Percentiles rank a stretch among this genome's conserved stretches.
phyloP scores from a whole-genome alignment of 2,329 filamentous ascomycete genomes.

The Aspergillus aculeatus region DNA sequence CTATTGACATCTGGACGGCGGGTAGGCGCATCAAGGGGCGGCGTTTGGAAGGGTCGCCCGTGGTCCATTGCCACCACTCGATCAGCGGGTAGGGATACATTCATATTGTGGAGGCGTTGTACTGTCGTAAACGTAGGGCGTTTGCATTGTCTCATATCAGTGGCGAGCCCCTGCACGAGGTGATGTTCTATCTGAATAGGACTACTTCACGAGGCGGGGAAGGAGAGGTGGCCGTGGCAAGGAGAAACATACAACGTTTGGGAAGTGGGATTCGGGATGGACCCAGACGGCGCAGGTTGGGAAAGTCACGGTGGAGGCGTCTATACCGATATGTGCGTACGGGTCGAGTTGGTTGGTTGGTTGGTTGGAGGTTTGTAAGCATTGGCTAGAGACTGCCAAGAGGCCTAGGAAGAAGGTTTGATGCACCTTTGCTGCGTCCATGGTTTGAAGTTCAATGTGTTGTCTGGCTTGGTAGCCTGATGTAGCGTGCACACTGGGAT shows the following conservation, averaged over 20 bases:
- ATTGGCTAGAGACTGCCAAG: not conserved
- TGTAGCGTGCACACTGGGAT: not conserved
- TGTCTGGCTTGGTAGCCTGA: not conserved
- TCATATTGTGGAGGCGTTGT: not conserved
- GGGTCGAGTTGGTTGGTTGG: not conserved
- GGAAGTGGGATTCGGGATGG: not conserved
- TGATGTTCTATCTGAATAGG: not conserved
- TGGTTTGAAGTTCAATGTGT: not conserved
- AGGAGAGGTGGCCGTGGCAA: conserved; percentile 1
- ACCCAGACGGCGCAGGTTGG: not conserved
- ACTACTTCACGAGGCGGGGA: not conserved
- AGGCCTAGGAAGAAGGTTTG: not conserved
- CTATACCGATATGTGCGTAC: not conserved
- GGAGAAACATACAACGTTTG: not conserved
- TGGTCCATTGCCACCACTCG: not conserved
- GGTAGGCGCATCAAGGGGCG: not conserved
- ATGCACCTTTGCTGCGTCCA: not conserved
- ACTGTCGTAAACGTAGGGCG: not conserved
- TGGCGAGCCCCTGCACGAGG: not conserved
- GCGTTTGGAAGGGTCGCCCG: not conserved
- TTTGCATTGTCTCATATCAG: not conserved
- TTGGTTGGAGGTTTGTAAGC: not conserved
- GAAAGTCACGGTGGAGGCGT: not conserved
- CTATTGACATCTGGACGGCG: not conserved
- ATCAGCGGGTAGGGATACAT: not conserved